A percentile compares a stretch with the other conserved stretches of the same genome.
These are phyloP conservation scores for Tuber brumale DNA, from an alignment of 495 filamentous ascomycete species.

Conservation along the genomic window DNA sequence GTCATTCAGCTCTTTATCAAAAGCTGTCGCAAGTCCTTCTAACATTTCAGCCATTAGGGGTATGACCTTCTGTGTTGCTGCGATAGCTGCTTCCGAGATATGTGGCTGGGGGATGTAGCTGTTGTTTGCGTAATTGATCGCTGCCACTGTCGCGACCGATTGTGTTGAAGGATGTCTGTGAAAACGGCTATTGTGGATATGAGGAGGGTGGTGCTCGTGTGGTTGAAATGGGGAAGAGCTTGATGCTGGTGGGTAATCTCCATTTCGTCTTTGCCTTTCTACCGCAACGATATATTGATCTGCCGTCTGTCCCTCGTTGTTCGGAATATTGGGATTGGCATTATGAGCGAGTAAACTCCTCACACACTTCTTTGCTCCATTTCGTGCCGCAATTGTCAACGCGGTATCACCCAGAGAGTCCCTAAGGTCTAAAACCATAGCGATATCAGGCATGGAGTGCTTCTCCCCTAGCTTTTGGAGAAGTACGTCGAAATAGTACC, in stretches of 20 bases:
- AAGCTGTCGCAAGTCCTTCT: slow-evolving; percentile 42
- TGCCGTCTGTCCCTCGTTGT: slow-evolving; percentile 69
- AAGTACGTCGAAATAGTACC: slow-evolving; percentile 89
- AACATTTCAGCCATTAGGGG: slow-evolving; percentile 43
- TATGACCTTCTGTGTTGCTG: slow-evolving; percentile 43
- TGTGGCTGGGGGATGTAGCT: slow-evolving; percentile 38
- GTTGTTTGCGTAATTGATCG: slow-evolving; percentile 32
- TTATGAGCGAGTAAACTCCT: slow-evolving; percentile 62
- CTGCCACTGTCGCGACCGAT: slow-evolving; percentile 36
- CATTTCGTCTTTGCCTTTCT: slow-evolving; percentile 35
- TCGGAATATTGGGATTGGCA: slow-evolving; percentile 70
- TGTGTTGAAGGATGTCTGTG: slow-evolving; percentile 36
- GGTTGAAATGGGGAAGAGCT: slow-evolving; percentile 37
- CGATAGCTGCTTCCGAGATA: slow-evolving; percentile 43
- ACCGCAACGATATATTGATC: slow-evolving; percentile 57
- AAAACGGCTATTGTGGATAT: slow-evolving; percentile 25
- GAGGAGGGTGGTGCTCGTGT: slow-evolving; percentile 30
- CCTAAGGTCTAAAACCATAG: slow-evolving; percentile 61
- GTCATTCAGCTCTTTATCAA: slow-evolving; percentile 42
- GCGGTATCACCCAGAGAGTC: slow-evolving; percentile 85
- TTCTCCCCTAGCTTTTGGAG: slow-evolving; percentile 72
- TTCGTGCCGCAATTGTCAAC: slow-evolving; percentile 74
- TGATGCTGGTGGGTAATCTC: slow-evolving; percentile 32
- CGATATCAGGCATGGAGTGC: slow-evolving; percentile 51
- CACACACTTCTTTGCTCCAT: slow-evolving; percentile 67